Evolutionary conservation across 306 rosid species (phyloP).

Genomic region (Boehmeria nivea): DNA sequence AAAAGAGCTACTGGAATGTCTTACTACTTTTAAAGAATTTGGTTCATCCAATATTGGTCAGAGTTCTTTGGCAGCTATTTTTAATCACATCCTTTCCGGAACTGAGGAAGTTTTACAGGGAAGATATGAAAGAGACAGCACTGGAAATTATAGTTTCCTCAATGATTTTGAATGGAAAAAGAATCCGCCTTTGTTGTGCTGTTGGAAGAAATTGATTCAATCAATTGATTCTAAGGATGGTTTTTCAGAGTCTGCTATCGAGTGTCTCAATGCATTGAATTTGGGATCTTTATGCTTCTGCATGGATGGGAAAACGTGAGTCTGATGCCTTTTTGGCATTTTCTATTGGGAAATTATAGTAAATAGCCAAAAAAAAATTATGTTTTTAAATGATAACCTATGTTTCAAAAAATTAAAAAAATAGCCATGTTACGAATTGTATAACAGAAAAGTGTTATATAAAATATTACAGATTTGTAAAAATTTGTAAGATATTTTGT

Average conservation of each 20-base stretch:
- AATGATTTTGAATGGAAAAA: slow-evolving; percentile 60
- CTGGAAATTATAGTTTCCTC: slow-evolving; percentile 29
- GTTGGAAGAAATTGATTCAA: slow-evolving; percentile 62
- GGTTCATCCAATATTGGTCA: slow-evolving; percentile 64
- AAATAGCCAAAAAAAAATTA: no score
- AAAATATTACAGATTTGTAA: no score
- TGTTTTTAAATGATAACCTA: no score
- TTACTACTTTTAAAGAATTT: slow-evolving; percentile 63
- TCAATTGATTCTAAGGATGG: slow-evolving; percentile 51
- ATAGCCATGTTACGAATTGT: no score
- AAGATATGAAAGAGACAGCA: slow-evolving; percentile 39
- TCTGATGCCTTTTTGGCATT: no score
- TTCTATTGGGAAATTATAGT: no score
- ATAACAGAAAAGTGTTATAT: no score
- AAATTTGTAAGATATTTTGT: no score
- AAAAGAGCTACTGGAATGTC: slow-evolving; percentile 80
- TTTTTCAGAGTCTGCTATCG: slow-evolving; percentile 47
- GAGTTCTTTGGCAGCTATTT: slow-evolving; percentile 51
- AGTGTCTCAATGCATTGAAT: slow-evolving; percentile 57
- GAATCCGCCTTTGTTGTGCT: slow-evolving; percentile 68
- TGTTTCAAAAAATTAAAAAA: no score
- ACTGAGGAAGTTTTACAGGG: slow-evolving; percentile 39
- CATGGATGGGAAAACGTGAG: slow-evolving; percentile 63
- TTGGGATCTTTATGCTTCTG: slow-evolving; percentile 69
- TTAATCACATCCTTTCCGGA: slow-evolving; percentile 28